Evolutionary conservation across 1,139 yeast genomes (phyloP), one percentile per base, ranked within the genome.

Genomic region (Dujonia santamariae): DNA sequence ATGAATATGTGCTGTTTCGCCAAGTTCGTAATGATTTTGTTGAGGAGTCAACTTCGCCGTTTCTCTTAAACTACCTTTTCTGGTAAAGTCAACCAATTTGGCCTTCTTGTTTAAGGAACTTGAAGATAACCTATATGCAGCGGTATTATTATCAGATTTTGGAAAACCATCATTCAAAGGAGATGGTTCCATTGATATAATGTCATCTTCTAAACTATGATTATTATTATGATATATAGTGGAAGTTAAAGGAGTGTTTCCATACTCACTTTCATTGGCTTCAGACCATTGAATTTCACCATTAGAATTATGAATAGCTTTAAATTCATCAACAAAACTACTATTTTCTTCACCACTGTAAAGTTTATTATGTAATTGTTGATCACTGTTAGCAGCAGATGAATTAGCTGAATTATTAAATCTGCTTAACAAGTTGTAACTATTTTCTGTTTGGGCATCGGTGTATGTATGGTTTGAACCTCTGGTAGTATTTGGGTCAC

Each of bases 81-180:
- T 56, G 7, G 78, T 72, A 44, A 75, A 75, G 37, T 75, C 75
- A 32, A 75, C 78, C 40, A 75, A 55, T 46, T 75, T 72, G 9
- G 78, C 78, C 31, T 57, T 56, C 17, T 41, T 43, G 18, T 38
- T 40, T 14, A 39, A 38, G 3, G 57, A 51, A 12, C 51, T 34
- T 26, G 31, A 43, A 11, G 57, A 48, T 17, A 45, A 38, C 35
- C 52, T 40, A n/a, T 8, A 19, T 8, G 8, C 24, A 15, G 24
- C 14, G 3, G 32, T 18, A 7, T 6, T 22, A 6, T 30, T 31
- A n/a, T n/a, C n/a, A n/a, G n/a, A n/a, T n/a, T n/a, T n/a, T 8
- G 34, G 8, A 18, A 19, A 28, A 13, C 4, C 13, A 7, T 29
- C 37, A 8, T 25, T 18, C 15, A 26, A 19, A 7, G 25, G 26